Evolutionary conservation across 139 green algal species (phyloP).

Genomic region (Spirogloea muscicola): DNA sequence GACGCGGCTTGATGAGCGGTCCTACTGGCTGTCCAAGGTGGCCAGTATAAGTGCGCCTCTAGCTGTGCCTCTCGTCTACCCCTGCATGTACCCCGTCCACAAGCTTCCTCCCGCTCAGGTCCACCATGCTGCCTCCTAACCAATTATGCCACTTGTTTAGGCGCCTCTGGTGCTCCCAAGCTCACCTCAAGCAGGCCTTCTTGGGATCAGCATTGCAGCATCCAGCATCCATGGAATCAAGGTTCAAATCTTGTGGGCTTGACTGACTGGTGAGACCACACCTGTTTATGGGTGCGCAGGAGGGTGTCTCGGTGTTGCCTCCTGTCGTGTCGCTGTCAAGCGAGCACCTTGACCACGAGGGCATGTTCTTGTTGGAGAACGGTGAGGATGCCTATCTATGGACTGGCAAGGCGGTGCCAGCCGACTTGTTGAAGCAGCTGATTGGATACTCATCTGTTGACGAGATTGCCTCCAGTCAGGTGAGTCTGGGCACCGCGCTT

Average conservation of each 20-base stretch:
- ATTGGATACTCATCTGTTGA: slow-evolving; percentile 61
- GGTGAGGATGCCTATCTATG: slow-evolving; percentile 81
- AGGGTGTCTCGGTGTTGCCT: too few relatives aligned
- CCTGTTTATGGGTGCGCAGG: too few relatives aligned
- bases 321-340: slow-evolving; percentile 37
- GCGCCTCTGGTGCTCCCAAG: too few relatives aligned
- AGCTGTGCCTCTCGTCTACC: slow-evolving; percentile 65
- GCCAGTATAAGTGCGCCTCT: slow-evolving; percentile 55
- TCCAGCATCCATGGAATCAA: too few relatives aligned
- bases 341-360: slow-evolving; percentile 62
- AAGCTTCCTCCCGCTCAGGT: too few relatives aligned
- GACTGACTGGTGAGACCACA: too few relatives aligned
- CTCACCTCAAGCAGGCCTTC: too few relatives aligned
- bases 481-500: too few relatives aligned
- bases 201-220: too few relatives aligned
- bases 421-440: slow-evolving; percentile 54
- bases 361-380: slow-evolving; percentile 88
- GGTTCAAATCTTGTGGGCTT: too few relatives aligned
- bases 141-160: too few relatives aligned
- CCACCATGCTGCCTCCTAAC: too few relatives aligned
- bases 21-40: slow-evolving; percentile 62
- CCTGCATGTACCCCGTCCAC: slow-evolving; percentile 57
- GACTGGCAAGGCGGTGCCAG: slow-evolving; percentile 62
- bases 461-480: slow-evolving; percentile 31
- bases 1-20: slow-evolving; percentile 77